Base-by-base conservation (phyloP, 345 rosid genomes). In the Gossypium thurberi region DNA sequence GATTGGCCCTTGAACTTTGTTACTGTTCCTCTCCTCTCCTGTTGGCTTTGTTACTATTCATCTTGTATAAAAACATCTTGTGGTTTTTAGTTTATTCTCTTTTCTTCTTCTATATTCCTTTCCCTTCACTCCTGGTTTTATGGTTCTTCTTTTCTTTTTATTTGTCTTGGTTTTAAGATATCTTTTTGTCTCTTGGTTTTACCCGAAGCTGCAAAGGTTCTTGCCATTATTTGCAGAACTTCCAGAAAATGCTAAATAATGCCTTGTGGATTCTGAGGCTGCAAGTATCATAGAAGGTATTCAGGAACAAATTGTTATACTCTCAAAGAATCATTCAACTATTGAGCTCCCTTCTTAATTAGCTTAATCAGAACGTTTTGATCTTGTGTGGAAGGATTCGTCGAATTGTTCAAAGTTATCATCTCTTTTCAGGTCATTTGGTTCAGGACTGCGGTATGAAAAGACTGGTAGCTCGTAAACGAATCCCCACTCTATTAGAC, bases 201-300 rank as follows among this genome's bases (percentile, higher is more conserved):
- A 33, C 37, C 37, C 37, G 37, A 44, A 9, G 50, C n/a, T 77
- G 52, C 48, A 61, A 67, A 71, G 56, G 4, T 57, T 68, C 67
- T 50, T 25, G 4, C 40, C 8, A 18, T 33, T 40, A 40, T 75
- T 66, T 71, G 71, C 82, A 92, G 99, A 95, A 65, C 89, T 95
- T 78, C 96, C 94, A 20, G 83, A 82, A 76, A 81, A 82, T 79
- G 89, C 84, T 60, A 81, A 81, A 80, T 92, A 33, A 33, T 33
- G 94, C 81, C 8, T 95, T 78, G 87, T 89, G 96, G 92, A 95
- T 71, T 85, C 92, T 82, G 99, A 95, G 82, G 98, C 92, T 75
- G 83, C 90, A 72, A 71, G 80, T 70, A 76, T 88, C 71, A 83
- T 92, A 56, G 82, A 86, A 78, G 91, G 87, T 52, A 82, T 92